Evolutionary conservation across 2,329 filamentous ascomycete species (phyloP).

Genomic region (Microdochium trichocladiopsis): DNA sequence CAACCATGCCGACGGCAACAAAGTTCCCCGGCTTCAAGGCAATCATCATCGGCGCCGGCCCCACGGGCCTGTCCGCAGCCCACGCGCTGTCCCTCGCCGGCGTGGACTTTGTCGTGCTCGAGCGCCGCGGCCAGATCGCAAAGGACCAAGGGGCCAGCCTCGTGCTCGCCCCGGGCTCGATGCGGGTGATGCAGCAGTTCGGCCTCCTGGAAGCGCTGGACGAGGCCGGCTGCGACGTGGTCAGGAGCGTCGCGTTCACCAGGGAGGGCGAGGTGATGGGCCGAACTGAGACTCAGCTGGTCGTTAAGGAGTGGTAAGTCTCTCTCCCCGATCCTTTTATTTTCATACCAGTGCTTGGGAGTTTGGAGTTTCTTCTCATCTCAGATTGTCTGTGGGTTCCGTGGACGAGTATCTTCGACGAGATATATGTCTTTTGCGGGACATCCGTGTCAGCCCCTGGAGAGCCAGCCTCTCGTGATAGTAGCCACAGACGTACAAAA

Average conservation of each 20-base stretch:
- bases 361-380: too few relatives aligned
- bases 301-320: background rate
- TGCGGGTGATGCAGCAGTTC: background rate
- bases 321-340: background rate
- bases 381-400: too few relatives aligned
- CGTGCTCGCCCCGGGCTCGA: background rate
- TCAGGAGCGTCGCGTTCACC: background rate
- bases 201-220: background rate
- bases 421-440: too few relatives aligned
- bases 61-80: conserved; percentile 19
- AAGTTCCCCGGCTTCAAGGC: conserved; percentile 7
- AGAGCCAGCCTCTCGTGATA: too few relatives aligned
- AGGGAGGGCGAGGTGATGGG: background rate
- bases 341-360: too few relatives aligned
- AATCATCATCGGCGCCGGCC: conserved; percentile 20
- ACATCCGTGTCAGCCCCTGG: too few relatives aligned
- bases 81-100: conserved; percentile 18
- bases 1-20: background rate
- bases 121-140: conserved; percentile 8
- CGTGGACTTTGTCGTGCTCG: conserved; percentile 31
- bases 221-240: background rate
- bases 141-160: background rate
- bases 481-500: too few relatives aligned
- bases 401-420: too few relatives aligned
- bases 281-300: background rate